Percentiles rank a stretch among this genome's conserved stretches.
Conservation (phyloP, 495 filamentous ascomycete species). For the Cryomyces antarcticus region DNA sequence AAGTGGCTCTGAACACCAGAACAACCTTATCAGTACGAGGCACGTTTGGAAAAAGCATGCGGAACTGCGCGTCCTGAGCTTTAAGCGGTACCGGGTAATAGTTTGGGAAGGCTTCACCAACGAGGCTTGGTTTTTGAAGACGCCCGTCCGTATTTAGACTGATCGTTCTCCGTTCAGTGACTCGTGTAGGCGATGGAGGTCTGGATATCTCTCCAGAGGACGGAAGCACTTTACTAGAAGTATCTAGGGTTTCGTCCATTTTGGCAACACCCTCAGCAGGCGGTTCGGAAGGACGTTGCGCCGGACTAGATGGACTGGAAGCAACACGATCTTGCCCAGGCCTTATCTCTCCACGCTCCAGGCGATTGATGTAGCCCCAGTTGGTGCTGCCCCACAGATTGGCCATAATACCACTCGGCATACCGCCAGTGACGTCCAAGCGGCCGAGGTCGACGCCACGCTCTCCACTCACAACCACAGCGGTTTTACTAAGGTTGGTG, state of each 20-base stretch:
- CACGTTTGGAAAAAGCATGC: conserved; percentile 71
- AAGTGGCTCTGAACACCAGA: conserved; percentile 54
- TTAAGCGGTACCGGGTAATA: conserved; percentile 69
- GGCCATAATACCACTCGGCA: conserved; percentile 70
- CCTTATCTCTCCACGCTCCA: conserved; percentile 28
- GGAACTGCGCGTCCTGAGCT: conserved; percentile 82
- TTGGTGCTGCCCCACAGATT: conserved; percentile 82
- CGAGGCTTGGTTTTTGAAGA: background rate
- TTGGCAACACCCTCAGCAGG: background rate
- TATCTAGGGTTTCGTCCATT: background rate
- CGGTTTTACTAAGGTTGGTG: conserved; percentile 72
- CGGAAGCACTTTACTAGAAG: background rate
- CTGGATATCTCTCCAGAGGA: background rate
- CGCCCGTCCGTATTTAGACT: conserved; percentile 38
- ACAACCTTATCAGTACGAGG: conserved; percentile 55
- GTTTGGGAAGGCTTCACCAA: conserved; percentile 42
- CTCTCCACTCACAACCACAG: conserved; percentile 64
- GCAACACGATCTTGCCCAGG: background rate
- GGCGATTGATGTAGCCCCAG: conserved; percentile 55
- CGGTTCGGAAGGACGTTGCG: background rate
- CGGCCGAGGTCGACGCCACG: conserved; percentile 38
- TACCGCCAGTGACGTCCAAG: conserved; percentile 40
- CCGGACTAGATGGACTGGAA: background rate
- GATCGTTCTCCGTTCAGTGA: conserved; percentile 52
- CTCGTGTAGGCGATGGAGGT: background rate